A percentile compares a stretch with the other conserved stretches of the same genome.
These are phyloP conservation scores for Lentinula lateritia DNA, from an alignment of 768 basidiomycete genomes.

Conservation along the genomic window DNA sequence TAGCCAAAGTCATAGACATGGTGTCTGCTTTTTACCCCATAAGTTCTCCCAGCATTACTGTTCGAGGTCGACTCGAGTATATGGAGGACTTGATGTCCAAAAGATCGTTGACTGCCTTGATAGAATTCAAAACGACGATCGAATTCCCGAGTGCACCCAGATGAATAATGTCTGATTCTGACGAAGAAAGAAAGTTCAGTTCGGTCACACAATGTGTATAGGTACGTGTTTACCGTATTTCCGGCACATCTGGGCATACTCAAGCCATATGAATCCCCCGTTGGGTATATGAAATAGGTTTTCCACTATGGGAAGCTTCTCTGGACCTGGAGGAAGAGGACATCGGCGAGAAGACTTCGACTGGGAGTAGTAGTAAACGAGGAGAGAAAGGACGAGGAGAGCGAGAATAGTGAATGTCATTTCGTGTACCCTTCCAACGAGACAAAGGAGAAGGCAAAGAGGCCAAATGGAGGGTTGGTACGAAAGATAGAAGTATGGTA, in stretches of 20 bases:
- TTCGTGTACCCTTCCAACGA: no score
- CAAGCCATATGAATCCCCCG: conserved; percentile 12
- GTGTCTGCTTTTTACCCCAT: conserved; percentile 1
- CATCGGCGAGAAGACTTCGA: background rate
- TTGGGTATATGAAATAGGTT: conserved; percentile 15
- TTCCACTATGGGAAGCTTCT: conserved; percentile 10
- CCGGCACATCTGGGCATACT: conserved; percentile 14
- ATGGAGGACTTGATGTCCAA: conserved; percentile 6
- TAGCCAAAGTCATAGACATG: background rate
- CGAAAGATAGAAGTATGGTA: no score
- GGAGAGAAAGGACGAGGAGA: background rate
- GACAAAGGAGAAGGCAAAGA: no score
- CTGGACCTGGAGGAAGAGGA: conserved; percentile 11
- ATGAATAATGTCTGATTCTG: conserved; percentile 21
- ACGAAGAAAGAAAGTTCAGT: no score
- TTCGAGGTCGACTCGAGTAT: background rate
- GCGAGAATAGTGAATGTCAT: background rate
- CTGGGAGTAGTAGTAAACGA: background rate
- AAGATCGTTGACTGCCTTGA: conserved; percentile 3
- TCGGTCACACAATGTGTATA: background rate
- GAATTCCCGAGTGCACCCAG: conserved; percentile 10
- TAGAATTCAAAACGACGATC: conserved; percentile 2
- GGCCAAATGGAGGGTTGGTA: no score
- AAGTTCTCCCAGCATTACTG: conserved; percentile 9
- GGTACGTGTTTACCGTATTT: conserved; percentile 8